Percentiles rank a stretch among this genome's conserved stretches.
phyloP scores from a whole-genome alignment of 257 asterid genomes.

The Gentiana macrophylla region DNA sequence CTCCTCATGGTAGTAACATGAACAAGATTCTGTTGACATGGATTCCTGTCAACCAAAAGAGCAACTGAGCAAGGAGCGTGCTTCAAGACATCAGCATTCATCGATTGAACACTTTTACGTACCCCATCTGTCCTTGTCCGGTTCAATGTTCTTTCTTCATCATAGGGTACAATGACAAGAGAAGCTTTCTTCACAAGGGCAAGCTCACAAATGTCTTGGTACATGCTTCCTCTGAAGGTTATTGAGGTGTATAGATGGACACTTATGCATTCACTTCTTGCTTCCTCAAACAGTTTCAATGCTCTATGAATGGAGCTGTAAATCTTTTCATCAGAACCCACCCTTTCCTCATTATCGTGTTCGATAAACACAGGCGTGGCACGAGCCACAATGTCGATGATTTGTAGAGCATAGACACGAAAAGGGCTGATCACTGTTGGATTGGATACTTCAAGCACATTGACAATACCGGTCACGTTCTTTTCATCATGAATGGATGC shows the following conservation, averaged over 20 bases:
- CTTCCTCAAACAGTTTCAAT: constrained; percentile 32
- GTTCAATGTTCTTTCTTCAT: constrained; percentile 10
- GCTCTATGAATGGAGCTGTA: constrained; percentile 38
- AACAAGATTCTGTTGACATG: constrained; percentile 7
- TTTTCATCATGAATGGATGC: constrained; percentile 43
- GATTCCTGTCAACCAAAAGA: constrained; percentile 32
- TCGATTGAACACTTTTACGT: constrained; percentile 14
- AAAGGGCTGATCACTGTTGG: constrained; percentile 38
- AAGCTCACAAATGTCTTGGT: constrained; percentile 67
- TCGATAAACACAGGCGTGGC: constrained; percentile 53
- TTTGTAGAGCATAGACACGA: constrained; percentile 41
- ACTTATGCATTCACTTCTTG: constrained; percentile 23
- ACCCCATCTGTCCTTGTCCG: constrained; percentile 5
- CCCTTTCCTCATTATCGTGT: constrained; percentile 26
- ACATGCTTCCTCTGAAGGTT: constrained; percentile 44
- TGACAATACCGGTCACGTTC: constrained; percentile 35
- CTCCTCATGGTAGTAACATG: constrained; percentile 6
- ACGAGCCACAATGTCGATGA: constrained; percentile 49
- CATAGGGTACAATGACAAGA: constrained; percentile 42
- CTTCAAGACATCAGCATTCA: constrained; percentile 34
- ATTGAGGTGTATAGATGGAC: constrained; percentile 42
- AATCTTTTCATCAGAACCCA: constrained; percentile 5
- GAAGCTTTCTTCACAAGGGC: constrained; percentile 50
- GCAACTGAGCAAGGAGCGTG: constrained; percentile 86
- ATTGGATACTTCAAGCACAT: constrained; percentile 42